Base-by-base conservation (phyloP, 2,329 filamentous ascomycete genomes). In the Monilinia polystroma region DNA sequence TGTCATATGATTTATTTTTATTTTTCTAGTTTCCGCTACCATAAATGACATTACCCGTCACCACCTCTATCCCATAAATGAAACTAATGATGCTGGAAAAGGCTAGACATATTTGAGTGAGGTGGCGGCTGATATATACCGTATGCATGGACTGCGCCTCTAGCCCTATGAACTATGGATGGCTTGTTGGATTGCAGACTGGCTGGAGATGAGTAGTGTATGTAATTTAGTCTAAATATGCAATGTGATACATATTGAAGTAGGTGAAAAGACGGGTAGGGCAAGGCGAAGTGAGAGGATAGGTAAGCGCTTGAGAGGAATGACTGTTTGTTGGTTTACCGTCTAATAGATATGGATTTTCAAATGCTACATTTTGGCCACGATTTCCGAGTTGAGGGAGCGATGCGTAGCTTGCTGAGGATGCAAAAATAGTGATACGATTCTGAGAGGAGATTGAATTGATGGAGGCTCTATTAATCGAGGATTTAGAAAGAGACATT, bases 71-170 rank as follows among this genome's bases (percentile, higher is more conserved):
- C n/a, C 20, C 18, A 20, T 20, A 20, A n/a, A 23, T 11, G 47
- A 2, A n/a, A 20, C 47, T 23, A 7, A 10, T 11, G 20, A 23
- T 51, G 10, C 47, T 51, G 47, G 20, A 23, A 23, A 12, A 10
- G 4, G 47, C 4, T 23, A 57, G 26, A 43, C n/a, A 45, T 58
- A 16, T 32, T 14, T 45, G 41, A 45, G 56, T 57, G 41, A 58
- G 41, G 26, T 45, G 55, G 26, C 41, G 38, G 18, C 18, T 45
- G 18, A 16, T 26, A 26, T 58, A 20, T 58, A 26, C 16, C 23
- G 26, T 32, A 41, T 58, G 41, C 56, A n/a, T 45, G 41, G 56
- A 57, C 38, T 57, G 38, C n/a, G 35, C 54, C 35, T 10, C 35
- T 57, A 57, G 55, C 41, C 41, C 23, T 58, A 47, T 58, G 55